Conservation (phyloP, 2,329 filamentous ascomycete species). For the Coleophoma crateriformis region DNA sequence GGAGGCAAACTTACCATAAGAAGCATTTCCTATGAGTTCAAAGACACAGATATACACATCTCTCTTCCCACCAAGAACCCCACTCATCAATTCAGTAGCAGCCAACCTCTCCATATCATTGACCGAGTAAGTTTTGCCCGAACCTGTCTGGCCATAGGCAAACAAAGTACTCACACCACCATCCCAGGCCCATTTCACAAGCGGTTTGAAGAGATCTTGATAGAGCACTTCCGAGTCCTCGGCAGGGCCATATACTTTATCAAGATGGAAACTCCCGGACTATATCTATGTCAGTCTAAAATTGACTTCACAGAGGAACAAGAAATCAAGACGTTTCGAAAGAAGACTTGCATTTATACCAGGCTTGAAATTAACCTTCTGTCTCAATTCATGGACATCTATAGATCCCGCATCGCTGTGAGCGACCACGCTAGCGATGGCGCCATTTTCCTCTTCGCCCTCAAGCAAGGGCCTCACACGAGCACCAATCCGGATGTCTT, state of each 20-base stretch:
- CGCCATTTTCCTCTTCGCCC: background rate
- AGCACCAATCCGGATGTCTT: background rate
- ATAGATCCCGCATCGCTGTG: background rate
- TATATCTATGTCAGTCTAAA: too few relatives aligned
- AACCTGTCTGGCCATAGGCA: conserved; percentile 41
- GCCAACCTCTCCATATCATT: conserved; percentile 33
- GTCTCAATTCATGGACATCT: conserved; percentile 5
- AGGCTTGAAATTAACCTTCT: conserved; percentile 2
- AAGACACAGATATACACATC: conserved; percentile 89
- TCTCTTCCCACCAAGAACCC: conserved; percentile 39
- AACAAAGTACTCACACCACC: conserved; percentile 42
- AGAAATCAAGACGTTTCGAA: background rate
- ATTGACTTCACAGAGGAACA: background rate
- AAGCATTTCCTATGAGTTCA: conserved; percentile 80
- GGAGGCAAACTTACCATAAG: conserved; percentile 30
- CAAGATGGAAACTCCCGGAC: conserved; percentile 6
- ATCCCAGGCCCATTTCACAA: conserved; percentile 39
- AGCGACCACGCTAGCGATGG: background rate
- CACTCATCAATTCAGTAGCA: background rate
- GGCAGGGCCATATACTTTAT: conserved; percentile 6
- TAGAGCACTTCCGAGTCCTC: conserved; percentile 11
- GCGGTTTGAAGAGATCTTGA: conserved; percentile 2
- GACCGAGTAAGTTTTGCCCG: conserved; percentile 39
- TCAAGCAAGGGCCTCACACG: background rate
- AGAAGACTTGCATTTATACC: background rate